A percentile compares a stretch with the other conserved stretches of the same genome.
Conservation (phyloP, 768 basidiomycete genomes). For the Udeniomyces megalosporus region DNA sequence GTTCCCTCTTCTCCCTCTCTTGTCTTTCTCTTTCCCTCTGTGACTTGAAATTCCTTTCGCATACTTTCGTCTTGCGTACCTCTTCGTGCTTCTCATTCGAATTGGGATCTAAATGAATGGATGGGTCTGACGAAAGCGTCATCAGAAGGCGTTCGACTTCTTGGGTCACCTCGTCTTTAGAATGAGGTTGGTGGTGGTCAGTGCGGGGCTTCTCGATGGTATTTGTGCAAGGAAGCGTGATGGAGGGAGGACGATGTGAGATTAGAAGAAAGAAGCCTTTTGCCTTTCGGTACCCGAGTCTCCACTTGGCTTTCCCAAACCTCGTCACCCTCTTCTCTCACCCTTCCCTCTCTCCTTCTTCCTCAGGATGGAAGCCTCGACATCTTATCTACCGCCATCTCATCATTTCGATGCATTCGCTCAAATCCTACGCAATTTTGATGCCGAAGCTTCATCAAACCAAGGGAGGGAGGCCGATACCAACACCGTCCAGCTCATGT, state of each 20-base stretch:
- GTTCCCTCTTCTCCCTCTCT: too few relatives aligned
- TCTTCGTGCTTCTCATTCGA: too few relatives aligned
- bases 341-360: not conserved
- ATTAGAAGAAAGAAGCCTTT: not conserved
- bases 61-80: too few relatives aligned
- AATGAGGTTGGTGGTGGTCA: too few relatives aligned
- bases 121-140: too few relatives aligned
- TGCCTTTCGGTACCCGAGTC: not conserved
- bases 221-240: too few relatives aligned
- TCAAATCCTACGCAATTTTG: slow-evolving; percentile 7
- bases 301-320: not conserved
- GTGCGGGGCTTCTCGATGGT: too few relatives aligned
- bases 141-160: too few relatives aligned
- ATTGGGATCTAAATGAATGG: too few relatives aligned
- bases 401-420: slow-evolving; percentile 11
- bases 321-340: not conserved
- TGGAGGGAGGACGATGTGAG: not conserved
- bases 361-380: not conserved
- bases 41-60: too few relatives aligned
- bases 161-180: too few relatives aligned
- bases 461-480: not conserved
- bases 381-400: not conserved
- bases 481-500: not conserved
- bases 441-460: not conserved
- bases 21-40: too few relatives aligned